Evolutionary conservation across 164 flowering plant species (phyloP), one percentile per base, ranked within the genome.

Genomic region (Nelumbo lutea): DNA sequence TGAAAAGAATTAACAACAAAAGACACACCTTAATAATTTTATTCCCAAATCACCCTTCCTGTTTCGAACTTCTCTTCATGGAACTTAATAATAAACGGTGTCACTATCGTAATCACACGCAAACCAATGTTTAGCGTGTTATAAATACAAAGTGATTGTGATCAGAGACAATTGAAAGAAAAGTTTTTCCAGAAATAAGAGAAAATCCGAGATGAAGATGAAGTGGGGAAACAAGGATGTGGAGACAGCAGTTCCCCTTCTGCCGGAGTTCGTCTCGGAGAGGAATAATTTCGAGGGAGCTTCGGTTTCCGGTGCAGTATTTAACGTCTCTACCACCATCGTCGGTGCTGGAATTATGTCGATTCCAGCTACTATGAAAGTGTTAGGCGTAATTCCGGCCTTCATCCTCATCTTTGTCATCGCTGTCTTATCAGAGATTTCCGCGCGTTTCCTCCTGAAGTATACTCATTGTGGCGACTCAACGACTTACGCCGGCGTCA

Each of bases 331-430:
- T 1, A 92, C 99, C 6, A 91, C 88, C 78, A 90, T 91, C 52
- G 83, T 96, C 55, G 99, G 99, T 0, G 99, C 99, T 9, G 98
- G 98, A 41, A 90, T 94, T 57, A 95, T 95, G 99, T 90, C 99
- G 4, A 86, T 95, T 56, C 99, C 99, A 56, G 98, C 95, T 1
- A 87, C 96, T 1, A 72, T 93, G 4, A 93, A 93, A 79, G 93
- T 93, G 5, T 70, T 96, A 10, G 99, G 99, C 0, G 83, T 90
- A 0, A 10, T 84, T 8, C 98, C 98, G 11, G 92, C 95, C 10
- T 62, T 91, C 9, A 11, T 72, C 3, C 75, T 91, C 39, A 88
- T 93, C 40, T 46, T 85, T 56, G 9, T 76, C 57, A 71, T 96
- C 39, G 97, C 87, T 2, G 52, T 83, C 61, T 80, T 93, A 4